Conservation (phyloP, 768 basidiomycete species). For the Termitomyces sp. region DNA sequence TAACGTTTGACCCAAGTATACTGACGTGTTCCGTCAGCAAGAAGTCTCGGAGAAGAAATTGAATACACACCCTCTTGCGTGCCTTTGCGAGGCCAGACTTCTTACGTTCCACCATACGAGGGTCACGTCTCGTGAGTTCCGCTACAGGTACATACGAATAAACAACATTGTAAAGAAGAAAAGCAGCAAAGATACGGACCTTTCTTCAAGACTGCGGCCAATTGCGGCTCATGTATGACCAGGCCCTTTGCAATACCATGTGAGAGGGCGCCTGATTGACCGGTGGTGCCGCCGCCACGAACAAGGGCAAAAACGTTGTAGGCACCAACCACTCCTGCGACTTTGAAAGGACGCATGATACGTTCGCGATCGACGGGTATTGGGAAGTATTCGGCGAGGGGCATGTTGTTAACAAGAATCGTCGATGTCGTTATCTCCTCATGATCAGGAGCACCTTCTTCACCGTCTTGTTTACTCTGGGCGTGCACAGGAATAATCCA, state of each 20-base stretch:
- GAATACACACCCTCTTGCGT: constrained; percentile 73
- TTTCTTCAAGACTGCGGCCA: constrained; percentile 62
- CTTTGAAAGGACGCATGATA: constrained; percentile 76
- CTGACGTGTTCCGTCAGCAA: constrained; percentile 31
- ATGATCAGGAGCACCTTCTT: neutral
- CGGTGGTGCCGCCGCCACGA: constrained; percentile 85
- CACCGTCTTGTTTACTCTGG: neutral
- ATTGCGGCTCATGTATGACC: constrained; percentile 62
- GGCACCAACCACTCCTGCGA: constrained; percentile 79
- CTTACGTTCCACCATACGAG: constrained; percentile 97
- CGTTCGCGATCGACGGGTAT: constrained; percentile 72
- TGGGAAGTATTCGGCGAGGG: constrained; percentile 76
- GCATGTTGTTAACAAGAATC: constrained; percentile 82
- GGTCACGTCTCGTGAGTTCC: constrained; percentile 84
- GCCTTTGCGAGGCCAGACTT: constrained; percentile 93
- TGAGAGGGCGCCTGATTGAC: constrained; percentile 86
- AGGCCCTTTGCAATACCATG: constrained; percentile 75
- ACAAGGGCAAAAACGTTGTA: constrained; percentile 76
- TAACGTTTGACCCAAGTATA: constrained; percentile 97
- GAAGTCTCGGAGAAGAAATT: neutral
- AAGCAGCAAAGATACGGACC: constrained; percentile 39
- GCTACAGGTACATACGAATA: constrained; percentile 39
- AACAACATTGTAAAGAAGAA: constrained; percentile 8
- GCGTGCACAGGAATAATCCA: constrained; percentile 78
- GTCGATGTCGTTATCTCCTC: constrained; percentile 45